Conservation (phyloP, 495 filamentous ascomycete species). For the Aspergillus mulundensis region DNA sequence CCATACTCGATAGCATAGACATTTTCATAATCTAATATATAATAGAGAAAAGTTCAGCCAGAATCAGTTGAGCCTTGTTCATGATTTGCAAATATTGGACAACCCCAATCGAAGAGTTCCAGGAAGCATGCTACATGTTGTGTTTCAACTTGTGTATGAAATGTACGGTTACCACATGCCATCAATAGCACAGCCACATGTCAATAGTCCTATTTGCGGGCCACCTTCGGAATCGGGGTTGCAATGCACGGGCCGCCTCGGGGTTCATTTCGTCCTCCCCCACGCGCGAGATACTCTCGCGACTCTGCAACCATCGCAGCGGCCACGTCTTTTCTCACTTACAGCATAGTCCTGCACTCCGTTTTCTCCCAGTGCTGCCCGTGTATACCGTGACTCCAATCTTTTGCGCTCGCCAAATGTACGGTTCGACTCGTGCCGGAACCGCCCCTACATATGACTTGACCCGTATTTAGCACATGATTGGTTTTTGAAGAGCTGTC, state of each 20-base stretch:
- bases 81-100: not conserved
- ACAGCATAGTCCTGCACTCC: not conserved
- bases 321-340: not conserved
- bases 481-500: not conserved
- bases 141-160: too few species aligned
- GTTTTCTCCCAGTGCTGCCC: not conserved
- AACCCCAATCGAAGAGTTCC: not conserved
- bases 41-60: conserved; percentile 5
- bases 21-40: conserved; percentile 16
- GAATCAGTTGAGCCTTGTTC: not conserved
- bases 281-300: not conserved
- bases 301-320: not conserved
- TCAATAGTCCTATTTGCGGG: not conserved
- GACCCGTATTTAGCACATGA: not conserved
- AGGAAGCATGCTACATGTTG: not conserved
- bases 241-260: not conserved
- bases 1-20: conserved; percentile 18
- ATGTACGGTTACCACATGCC: too few species aligned
- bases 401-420: conserved; percentile 15
- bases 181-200: not conserved
- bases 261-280: not conserved
- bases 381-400: not conserved
- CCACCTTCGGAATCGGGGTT: not conserved
- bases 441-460: conserved; percentile 22
- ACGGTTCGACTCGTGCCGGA: conserved; percentile 14